Evolutionary conservation across 176 grass and related monocot genomes (phyloP), one percentile per base, ranked within the genome.

Genomic region (Avena atlantica): DNA sequence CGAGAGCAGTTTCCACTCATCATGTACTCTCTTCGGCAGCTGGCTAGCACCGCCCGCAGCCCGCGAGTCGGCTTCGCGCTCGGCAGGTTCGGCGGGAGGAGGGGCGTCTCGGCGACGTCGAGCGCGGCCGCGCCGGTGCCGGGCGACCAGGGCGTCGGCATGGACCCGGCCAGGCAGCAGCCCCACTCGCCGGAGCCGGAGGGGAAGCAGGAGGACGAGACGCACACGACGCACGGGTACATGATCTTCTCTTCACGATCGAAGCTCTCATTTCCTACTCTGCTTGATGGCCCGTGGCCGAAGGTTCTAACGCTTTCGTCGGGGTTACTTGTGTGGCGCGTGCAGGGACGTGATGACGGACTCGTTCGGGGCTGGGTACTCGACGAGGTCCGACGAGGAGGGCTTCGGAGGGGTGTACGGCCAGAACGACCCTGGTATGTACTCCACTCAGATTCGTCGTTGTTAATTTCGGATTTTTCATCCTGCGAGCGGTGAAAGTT

Each of bases 331-430:
- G 40, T 7, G 40, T 42, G 40, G 40, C 40, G 7, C 13, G 64
- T 3, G 70, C 55, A 95, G 91, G 80, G 90, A 94, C 85, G 75
- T 83, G 88, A 98, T 96, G 93, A 70, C 13, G 2, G 75, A 94
- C 70, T 92, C 96, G 14, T 98, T 93, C 11, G 96, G 96, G 60
- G 96, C 85, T 29, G 96, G 85, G 3, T 98, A 98, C 70, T 57
- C 87, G 31, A 98, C 96, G 48, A 87, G 93, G 36, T 90, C 78
- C 2, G 96, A 98, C 1, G 92, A 94, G 57, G 96, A 96, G 57
- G 93, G 96, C 0, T 98, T 98, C 48, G 96, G 96, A 16, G 87
- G 96, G 0, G 52, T 96, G 7, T 98, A 98, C 25, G 82, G 90
- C 0, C 0, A 62, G 40, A 80, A 92, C 48, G 62, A 92, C 70